Evolutionary conservation across 2,329 filamentous ascomycete genomes (phyloP), one percentile per base, ranked within the genome.

Genomic region (Pyricularia sp.): DNA sequence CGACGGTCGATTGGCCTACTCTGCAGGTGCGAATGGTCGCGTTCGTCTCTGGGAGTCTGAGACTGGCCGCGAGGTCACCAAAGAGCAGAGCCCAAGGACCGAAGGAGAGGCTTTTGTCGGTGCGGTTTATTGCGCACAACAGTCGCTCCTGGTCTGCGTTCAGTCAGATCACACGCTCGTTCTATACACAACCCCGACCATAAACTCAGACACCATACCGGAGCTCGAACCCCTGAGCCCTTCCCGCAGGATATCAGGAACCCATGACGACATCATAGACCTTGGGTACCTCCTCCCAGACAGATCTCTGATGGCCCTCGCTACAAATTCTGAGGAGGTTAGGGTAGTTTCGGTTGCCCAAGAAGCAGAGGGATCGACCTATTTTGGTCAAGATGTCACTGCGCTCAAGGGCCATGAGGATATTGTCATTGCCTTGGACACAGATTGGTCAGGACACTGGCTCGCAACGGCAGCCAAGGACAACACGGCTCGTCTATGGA

Each of bases 381-480:
- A 94, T 76, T 97, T 98, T 77, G 95, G 95, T 17, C 92, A 94
- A 70, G 95, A 99, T 75, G 85, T 97, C 58, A 92, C 90, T 2
- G 82, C 95, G 28, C 84, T 99, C 1, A 92, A 92, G 75, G 95
- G 95, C 0, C 95, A 99, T 73, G 90, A 94, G 66, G 95, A 99
- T 73, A 97, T 99, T 67, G 92, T 99, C 70, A 97, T 99, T 73
- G 94, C 93, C 70, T 83, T 99, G 59, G 94, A 97, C 76, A 89
- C 93, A 2, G 95, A 99, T 79, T 97, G 93, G 93, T 98, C 95
- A 11, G 96, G 96, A 0, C 90, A 95, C 77, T 99, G 95, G 95
- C 86, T 99, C 58, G 94, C 91, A 14, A 98, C 95, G 1, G 95
- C 94, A 68, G 92, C 95, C 26, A 99, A 99, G 80, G 95, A 99